Evolutionary conservation across 2,329 filamentous ascomycete species (phyloP), one percentile per base, ranked within the genome.

Genomic region (Apiospora saccharicola): DNA sequence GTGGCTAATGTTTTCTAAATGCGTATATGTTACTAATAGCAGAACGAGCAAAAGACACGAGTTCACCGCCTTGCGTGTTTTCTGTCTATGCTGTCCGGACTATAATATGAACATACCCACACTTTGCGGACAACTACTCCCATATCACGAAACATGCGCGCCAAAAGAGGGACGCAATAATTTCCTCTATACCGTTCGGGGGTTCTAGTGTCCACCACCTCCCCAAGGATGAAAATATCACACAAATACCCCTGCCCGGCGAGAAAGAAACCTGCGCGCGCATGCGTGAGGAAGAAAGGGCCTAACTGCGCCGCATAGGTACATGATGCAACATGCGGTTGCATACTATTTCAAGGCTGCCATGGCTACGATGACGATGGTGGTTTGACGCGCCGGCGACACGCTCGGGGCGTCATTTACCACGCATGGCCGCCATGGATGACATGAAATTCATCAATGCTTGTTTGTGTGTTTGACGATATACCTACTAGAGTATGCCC

Each of bases 41-140:
- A 22, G 3, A 30, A 64, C 1, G 34, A 41, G 8, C 0, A 64
- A 22, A 37, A 8, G 37, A 41, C 37, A 41, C 37, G 34, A 41
- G 22, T 64, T 64, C 57, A 64, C 57, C 57, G 57, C 57, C 57
- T 64, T 64, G 57, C 57, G 57, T 64, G 57, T 64, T 64, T 22
- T n/a, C 57, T 41, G n/a, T 64, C 34, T 34, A 64, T 34, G 34
- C 57, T 30, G 7, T 41, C 37, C 10, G 8, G 46, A n/a, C 46
- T 49, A n/a, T 51, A 26, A 41, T 10, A 41, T 41, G 37, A 41
- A 10, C 34, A 24, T 24, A n/a, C 22, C 30, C 53, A 61, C 53
- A 37, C 34, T 64, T 64, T 41, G n/a, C 57, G 57, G 57, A 13
- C 57, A 64, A 64, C 41, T 64, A 22, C 14, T 12, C 8, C 30